Base-by-base conservation (phyloP, 768 basidiomycete species). In the Tephrocybe sp. region DNA sequence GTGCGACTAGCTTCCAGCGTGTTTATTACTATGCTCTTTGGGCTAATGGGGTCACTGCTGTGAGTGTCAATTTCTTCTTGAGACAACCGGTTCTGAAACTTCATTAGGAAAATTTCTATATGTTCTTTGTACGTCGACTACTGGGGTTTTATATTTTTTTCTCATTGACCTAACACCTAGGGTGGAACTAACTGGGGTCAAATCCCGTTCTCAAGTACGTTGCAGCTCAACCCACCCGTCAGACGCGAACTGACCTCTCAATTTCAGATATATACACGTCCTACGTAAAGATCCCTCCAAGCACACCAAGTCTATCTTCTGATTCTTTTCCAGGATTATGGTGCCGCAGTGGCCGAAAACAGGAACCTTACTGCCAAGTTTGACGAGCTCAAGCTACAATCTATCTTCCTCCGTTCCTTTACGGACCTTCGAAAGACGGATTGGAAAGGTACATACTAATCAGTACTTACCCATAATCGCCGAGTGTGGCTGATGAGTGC, bases 21-120 rank as follows among this genome's bases (percentile, higher is more conserved):
- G 51, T 58, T 39, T 43, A 58, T 35, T 52, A 58, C 41, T 52
- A 52, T 34, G 50, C 51, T 42, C 36, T 58, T n/a, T 58, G 57
- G 57, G 57, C 53, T n/a, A 55, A 55, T 33, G 57, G 57, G 14
- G 57, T 58, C 20, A 58, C 57, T 30, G 57, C 57, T 16, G 57
- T 58, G 31, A 14, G 53, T 13, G 13, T n/a, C 33, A 23, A 17
- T 39, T 8, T 32, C n/a, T 17, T 26, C 17, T 34, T 2, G 17
- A 7, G 26, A n/a, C n/a, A 6, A 22, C 19, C 16, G 34, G 30
- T 17, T 41, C 34, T 4, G 13, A 22, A 30, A 4, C 26, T 26
- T 19, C 4, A 26, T 7, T 26, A 26, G 26, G 26, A 26, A 26
- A 26, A 7, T 7, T 26, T 26, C 26, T 26, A 26, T 26, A 26